phyloP scores from a whole-genome alignment of 129 eudicot species.

The Pseudognaphalium luteoalbum region DNA sequence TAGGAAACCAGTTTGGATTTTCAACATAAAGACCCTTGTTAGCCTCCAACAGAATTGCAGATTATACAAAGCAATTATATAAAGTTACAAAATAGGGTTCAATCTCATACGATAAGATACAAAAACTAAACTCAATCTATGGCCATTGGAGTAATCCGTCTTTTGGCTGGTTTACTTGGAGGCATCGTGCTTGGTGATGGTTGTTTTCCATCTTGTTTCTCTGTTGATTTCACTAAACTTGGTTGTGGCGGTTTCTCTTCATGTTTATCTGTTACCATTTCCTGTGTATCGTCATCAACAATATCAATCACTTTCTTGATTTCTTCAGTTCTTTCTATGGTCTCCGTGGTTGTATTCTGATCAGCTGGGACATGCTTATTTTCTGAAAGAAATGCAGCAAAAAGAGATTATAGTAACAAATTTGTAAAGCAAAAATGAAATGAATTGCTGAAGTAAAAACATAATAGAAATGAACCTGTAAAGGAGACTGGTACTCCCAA shows the following conservation, averaged over 20 bases:
- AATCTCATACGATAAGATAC: background rate
- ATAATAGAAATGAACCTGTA: constrained; percentile 49
- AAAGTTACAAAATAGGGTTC: background rate
- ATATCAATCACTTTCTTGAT: constrained; percentile 19
- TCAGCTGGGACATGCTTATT: constrained; percentile 29
- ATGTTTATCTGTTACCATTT: constrained; percentile 37
- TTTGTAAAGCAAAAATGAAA: background rate
- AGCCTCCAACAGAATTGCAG: background rate
- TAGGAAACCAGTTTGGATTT: background rate
- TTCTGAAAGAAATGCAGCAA: constrained; percentile 26
- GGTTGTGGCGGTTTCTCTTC: constrained; percentile 17
- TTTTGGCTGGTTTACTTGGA: constrained; percentile 68
- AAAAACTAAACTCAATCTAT: constrained; percentile 44
- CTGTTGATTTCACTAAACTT: constrained; percentile 25
- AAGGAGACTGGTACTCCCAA: constrained; percentile 60
- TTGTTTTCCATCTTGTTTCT: constrained; percentile 36
- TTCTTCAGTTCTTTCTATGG: constrained; percentile 26
- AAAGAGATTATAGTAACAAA: background rate
- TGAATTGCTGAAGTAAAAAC: background rate
- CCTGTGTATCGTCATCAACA: constrained; percentile 19
- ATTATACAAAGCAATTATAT: constrained; percentile 12
- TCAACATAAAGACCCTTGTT: constrained; percentile 1
- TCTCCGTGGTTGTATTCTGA: constrained; percentile 28
- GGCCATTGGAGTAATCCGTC: constrained; percentile 95
- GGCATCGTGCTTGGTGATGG: constrained; percentile 31